These are phyloP conservation scores for Ceratonia siliqua DNA, from an alignment of 306 rosid genomes.

Conservation along the genomic window DNA sequence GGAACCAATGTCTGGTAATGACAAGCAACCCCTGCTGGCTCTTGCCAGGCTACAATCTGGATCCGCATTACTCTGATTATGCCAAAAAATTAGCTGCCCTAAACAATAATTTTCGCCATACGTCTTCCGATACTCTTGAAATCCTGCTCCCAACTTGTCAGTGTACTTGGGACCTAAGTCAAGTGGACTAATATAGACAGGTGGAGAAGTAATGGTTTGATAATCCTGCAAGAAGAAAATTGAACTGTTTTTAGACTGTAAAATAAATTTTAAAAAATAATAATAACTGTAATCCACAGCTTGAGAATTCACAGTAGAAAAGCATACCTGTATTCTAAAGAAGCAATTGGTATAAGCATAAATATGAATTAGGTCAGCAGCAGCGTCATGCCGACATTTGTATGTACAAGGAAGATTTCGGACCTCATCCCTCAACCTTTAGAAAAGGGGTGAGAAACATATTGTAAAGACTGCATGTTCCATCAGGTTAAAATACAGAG, in stretches of 20 bases:
- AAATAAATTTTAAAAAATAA: constrained; percentile 1
- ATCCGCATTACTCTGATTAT: constrained; percentile 82
- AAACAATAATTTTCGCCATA: constrained; percentile 94
- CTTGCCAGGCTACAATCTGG: constrained; percentile 75
- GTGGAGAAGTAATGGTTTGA: constrained; percentile 82
- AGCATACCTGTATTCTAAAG: constrained; percentile 83
- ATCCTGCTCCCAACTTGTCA: constrained; percentile 74
- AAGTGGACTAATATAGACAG: constrained; percentile 96
- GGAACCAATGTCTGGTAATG: constrained; percentile 83
- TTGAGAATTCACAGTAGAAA: constrained; percentile 14
- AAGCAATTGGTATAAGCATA: constrained; percentile 85
- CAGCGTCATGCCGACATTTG: constrained; percentile 97
- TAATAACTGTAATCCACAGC: not conserved
- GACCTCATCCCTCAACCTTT: constrained; percentile 98
- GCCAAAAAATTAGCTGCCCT: constrained; percentile 97
- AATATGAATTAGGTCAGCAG: constrained; percentile 97
- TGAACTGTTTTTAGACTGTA: constrained; percentile 1
- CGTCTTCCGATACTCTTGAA: constrained; percentile 82
- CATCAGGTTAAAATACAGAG: constrained; percentile 21
- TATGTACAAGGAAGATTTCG: constrained; percentile 86
- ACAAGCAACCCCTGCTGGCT: constrained; percentile 86
- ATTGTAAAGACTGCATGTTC: constrained; percentile 12
- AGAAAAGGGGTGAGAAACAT: constrained; percentile 15
- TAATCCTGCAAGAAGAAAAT: constrained; percentile 64
- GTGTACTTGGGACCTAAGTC: constrained; percentile 94